phyloP scores from a whole-genome alignment of 257 asterid species.

The Apocynum venetum region DNA sequence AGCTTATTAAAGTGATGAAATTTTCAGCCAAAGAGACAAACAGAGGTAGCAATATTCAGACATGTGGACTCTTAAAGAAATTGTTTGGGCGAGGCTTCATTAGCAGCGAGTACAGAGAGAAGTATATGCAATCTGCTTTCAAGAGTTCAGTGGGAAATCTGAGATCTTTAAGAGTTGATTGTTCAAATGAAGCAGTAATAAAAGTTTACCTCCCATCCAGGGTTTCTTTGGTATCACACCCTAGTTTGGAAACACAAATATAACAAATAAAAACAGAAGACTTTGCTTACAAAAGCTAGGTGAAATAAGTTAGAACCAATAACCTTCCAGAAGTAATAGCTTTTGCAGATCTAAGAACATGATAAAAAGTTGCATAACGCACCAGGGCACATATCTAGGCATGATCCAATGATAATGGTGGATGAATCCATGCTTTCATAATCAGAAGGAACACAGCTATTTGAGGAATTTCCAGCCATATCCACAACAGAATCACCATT shows the following conservation, averaged over 20 bases:
- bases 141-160: not conserved
- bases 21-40: not conserved
- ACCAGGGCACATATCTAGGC: conserved; percentile 99
- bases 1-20: not conserved
- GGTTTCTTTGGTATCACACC: not conserved
- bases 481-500: conserved; percentile 42
- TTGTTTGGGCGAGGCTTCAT: not conserved
- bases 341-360: conserved; percentile 11
- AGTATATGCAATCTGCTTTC: not conserved
- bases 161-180: not conserved
- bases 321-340: not conserved
- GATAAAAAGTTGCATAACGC: conserved; percentile 21
- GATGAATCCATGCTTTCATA: conserved; percentile 49
- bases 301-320: not conserved
- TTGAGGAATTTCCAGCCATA: conserved; percentile 39
- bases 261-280: not conserved
- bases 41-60: not conserved
- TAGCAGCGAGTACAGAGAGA: not conserved
- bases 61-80: not conserved
- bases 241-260: not conserved
- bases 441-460: conserved; percentile 36
- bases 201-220: not conserved
- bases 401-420: conserved; percentile 64
- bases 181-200: not conserved
- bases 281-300: not conserved